Conservation (phyloP, 2,329 filamentous ascomycete species). For the Cladosporium austrohemisphaericum region DNA sequence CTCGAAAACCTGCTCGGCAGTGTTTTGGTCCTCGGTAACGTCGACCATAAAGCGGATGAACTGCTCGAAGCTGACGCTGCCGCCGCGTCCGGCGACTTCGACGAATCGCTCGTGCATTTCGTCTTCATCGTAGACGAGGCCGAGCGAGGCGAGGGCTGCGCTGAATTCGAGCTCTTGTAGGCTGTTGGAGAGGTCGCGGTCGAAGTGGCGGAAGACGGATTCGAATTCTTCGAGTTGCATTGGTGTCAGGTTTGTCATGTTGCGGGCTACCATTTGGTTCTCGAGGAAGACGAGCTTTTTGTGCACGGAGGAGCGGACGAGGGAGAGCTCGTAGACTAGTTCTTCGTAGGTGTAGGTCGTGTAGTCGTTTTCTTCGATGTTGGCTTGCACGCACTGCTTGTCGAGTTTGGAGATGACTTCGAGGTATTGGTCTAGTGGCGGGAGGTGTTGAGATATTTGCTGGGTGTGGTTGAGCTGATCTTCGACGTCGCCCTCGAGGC, state of each 20-base stretch:
- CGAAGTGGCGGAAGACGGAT: slow-evolving; percentile 96
- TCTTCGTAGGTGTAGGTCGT: slow-evolving; percentile 99
- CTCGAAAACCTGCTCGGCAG: slow-evolving; percentile 96
- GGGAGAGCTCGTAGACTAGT: slow-evolving; percentile 83
- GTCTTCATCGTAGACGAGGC: slow-evolving; percentile 91
- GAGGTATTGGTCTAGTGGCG: slow-evolving; percentile 86
- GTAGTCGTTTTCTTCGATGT: slow-evolving; percentile 99
- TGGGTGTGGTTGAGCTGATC: slow-evolving; percentile 87
- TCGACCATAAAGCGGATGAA: slow-evolving; percentile 99
- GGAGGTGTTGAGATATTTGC: slow-evolving; percentile 76
- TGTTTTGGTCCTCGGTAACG: slow-evolving; percentile 98
- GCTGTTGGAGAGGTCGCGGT: slow-evolving; percentile 85
- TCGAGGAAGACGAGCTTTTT: slow-evolving; percentile 97
- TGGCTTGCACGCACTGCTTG: slow-evolving; percentile 86
- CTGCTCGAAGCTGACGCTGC: slow-evolving; percentile 86
- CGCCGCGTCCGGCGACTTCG: slow-evolving; percentile 69
- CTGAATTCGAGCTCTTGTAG: slow-evolving; percentile 93
- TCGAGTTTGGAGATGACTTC: slow-evolving; percentile 83
- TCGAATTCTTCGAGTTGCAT: slow-evolving; percentile 99
- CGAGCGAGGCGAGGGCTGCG: slow-evolving; percentile 88
- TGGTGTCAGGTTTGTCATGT: slow-evolving; percentile 97
- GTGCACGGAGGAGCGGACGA: slow-evolving; percentile 86
- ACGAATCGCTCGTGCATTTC: slow-evolving; percentile 97
- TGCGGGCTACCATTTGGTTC: slow-evolving; percentile 96
- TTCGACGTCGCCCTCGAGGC: slow-evolving; percentile 94